A percentile compares a stretch with the other conserved stretches of the same genome.
phyloP scores from a whole-genome alignment of 1,284 basidiomycete genomes.

The Moniliella sp. region DNA sequence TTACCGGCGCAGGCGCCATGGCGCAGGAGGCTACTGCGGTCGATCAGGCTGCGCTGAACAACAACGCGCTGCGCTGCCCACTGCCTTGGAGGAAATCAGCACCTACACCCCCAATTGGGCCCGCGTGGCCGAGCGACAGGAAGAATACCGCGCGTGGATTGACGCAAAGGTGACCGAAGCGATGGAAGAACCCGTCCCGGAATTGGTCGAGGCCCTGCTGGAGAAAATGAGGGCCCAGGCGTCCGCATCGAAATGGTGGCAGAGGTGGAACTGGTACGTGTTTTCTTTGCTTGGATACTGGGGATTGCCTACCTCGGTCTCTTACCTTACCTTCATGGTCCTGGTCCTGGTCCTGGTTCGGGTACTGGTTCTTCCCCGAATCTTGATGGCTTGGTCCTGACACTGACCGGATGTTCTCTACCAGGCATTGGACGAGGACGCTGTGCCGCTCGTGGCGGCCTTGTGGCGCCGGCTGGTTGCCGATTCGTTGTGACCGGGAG shows the following conservation, averaged over 20 bases:
- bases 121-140: too few relatives aligned
- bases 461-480: background rate
- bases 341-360: too few relatives aligned
- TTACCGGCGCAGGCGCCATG: background rate
- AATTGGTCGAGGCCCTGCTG: background rate
- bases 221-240: background rate
- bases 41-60: slow-evolving; percentile 12
- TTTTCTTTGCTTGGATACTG: too few relatives aligned
- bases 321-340: background rate
- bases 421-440: background rate
- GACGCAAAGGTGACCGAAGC: too few relatives aligned
- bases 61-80: background rate
- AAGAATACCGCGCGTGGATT: too few relatives aligned
- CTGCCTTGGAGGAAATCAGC: background rate
- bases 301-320: background rate
- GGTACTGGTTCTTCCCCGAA: too few relatives aligned
- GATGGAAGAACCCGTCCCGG: background rate
- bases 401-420: too few relatives aligned
- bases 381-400: too few relatives aligned
- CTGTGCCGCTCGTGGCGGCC: background rate
- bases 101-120: too few relatives aligned
- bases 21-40: slow-evolving; percentile 2
- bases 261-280: background rate
- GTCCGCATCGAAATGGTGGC: background rate
- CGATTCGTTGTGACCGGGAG: background rate